A percentile compares a stretch with the other conserved stretches of the same genome.
Conservation (phyloP, 306 rosid genomes). For the Vicia faba region DNA sequence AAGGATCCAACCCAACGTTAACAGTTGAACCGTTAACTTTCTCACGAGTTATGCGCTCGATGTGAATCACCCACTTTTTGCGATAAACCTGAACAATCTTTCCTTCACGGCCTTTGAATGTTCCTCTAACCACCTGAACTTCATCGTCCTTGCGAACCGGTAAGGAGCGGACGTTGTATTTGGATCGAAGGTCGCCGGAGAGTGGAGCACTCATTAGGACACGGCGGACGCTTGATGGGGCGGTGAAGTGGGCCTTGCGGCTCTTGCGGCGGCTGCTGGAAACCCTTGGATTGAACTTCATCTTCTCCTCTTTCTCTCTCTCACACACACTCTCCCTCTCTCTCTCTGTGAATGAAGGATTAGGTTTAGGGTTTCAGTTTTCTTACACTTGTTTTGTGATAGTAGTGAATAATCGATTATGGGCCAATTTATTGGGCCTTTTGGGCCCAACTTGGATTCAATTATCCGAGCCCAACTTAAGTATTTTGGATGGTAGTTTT, state of each 20-base stretch:
- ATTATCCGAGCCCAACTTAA: no score
- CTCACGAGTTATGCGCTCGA: conserved; percentile 92
- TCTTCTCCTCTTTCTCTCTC: conserved; percentile 32
- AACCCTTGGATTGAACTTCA: conserved; percentile 90
- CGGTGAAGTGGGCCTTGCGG: conserved; percentile 94
- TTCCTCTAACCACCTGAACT: conserved; percentile 86
- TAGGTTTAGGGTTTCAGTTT: neutral
- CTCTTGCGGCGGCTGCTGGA: conserved; percentile 93
- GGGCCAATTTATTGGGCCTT: neutral
- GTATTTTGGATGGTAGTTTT: no score
- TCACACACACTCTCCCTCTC: conserved; percentile 1
- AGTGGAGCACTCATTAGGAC: conserved; percentile 89
- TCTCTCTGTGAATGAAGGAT: conserved; percentile 9
- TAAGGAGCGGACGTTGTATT: conserved; percentile 88
- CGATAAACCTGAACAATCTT: conserved; percentile 93
- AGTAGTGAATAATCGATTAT: neutral
- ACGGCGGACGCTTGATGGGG: conserved; percentile 92
- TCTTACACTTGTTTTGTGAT: neutral
- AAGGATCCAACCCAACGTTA: conserved; percentile 84
- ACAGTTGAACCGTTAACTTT: conserved; percentile 94
- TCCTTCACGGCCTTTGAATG: conserved; percentile 93
- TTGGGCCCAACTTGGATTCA: no score
- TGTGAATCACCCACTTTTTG: conserved; percentile 93
- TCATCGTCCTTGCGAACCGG: conserved; percentile 96
- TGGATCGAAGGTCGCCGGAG: conserved; percentile 72